phyloP scores from a whole-genome alignment of 1,284 basidiomycete genomes.

The Heterobasidion irregulare region DNA sequence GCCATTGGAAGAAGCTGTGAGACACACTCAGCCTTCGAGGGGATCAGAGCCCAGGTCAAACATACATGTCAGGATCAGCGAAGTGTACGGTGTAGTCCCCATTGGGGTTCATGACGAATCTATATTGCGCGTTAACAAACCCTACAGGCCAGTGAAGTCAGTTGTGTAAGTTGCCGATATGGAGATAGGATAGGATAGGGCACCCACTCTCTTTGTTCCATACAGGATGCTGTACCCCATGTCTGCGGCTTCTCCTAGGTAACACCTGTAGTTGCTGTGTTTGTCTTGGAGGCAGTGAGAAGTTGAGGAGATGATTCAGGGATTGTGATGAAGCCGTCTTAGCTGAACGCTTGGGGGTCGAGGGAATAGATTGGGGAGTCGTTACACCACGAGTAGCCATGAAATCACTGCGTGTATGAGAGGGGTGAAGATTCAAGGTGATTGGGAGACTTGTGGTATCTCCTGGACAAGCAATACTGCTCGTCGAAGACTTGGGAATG shows the following conservation, averaged over 20 bases:
- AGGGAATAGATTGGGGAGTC: slow-evolving; percentile 13
- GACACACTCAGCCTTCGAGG: slow-evolving; percentile 10
- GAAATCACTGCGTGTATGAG: slow-evolving; percentile 5
- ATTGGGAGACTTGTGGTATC: too few species aligned
- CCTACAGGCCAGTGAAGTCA: slow-evolving; percentile 32
- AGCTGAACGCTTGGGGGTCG: slow-evolving; percentile 43
- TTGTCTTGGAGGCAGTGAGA: slow-evolving; percentile 75
- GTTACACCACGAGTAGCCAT: slow-evolving; percentile 21
- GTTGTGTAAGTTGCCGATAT: slow-evolving; percentile 4
- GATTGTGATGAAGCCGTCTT: slow-evolving; percentile 63
- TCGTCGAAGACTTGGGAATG: too few species aligned
- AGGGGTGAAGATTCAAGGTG: too few species aligned
- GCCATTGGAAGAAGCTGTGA: slow-evolving; percentile 84
- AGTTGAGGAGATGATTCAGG: slow-evolving; percentile 77
- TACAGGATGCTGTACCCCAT: slow-evolving; percentile 50
- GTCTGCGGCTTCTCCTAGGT: slow-evolving; percentile 69
- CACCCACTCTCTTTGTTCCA: slow-evolving; percentile 85
- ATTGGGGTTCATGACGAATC: slow-evolving; percentile 87
- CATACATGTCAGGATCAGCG: slow-evolving; percentile 90
- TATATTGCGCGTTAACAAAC: slow-evolving; percentile 90
- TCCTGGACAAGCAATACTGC: too few species aligned
- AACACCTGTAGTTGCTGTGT: slow-evolving; percentile 43
- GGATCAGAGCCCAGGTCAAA: slow-evolving; percentile 13
- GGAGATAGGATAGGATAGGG: neutral
- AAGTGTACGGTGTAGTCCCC: slow-evolving; percentile 94